Evolutionary conservation across 192 early-diverging fungal genomes (phyloP), one percentile per base, ranked within the genome.

Genomic region (Martensiomyces pterosporus): DNA sequence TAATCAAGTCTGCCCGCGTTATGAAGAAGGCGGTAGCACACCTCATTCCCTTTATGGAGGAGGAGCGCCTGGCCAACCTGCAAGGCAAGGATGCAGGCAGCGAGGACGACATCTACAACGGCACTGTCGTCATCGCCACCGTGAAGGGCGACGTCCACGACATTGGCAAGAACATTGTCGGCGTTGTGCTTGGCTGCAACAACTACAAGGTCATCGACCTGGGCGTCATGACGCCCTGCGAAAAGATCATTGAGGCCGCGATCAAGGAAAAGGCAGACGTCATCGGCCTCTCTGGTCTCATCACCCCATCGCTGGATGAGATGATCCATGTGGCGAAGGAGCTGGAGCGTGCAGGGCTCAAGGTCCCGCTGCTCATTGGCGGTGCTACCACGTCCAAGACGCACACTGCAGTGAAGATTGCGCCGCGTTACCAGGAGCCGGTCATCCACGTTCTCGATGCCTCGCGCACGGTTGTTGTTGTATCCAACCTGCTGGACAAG

Each of bases 21-120:
- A 97, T 97, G 93, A 97, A 97, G 63, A 90, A 87, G 50, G 92
- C 94, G n/a, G 94, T 97, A 2, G 92, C 94, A 9, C 89, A 94
- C 47, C 77, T 97, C 45, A 92, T 97, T 45, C 90, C 90, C 1
- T 93, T 84, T 51, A 97, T 97, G 86, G 89, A 94, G 58, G 72
- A 83, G 40, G 94, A 97, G 74, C 87, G 91, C 32, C 77, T 87
- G 45, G 81, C 75, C 21, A 85, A 82, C 58, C 82, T 93, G 42
- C 71, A 80, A 38, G 73, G 55, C 7, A 39, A 62, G 23, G 71
- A 66, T 24, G 54, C 59, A 0, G 73, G 63, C 22, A 79, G 85
- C 21, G 78, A 78, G 16, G 80, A 82, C 43, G 82, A 87, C 64
- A 81, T 85, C 45, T 89, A 93, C 77, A 87, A 88, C 47, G 94